Percentiles rank a stretch among this genome's conserved stretches.
phyloP scores from a whole-genome alignment of 2,329 filamentous ascomycete species.

The Cladorrhinum sp. region DNA sequence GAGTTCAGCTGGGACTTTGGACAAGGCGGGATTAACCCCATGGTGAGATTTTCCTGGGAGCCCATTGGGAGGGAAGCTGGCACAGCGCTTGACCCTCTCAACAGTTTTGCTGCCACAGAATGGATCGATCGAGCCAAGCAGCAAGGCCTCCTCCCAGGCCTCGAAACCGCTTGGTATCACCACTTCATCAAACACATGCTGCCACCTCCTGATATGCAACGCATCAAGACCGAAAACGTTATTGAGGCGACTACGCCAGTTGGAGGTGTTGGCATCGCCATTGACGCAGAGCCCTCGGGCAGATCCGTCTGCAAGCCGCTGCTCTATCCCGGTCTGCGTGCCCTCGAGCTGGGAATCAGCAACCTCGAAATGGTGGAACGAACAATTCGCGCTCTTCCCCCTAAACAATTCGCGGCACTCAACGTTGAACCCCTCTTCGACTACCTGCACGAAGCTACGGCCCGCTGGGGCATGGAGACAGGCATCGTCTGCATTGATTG shows the following conservation, averaged over 20 bases:
- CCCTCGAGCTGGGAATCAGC: constrained; percentile 25
- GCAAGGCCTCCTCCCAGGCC: constrained; percentile 24
- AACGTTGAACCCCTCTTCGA: constrained; percentile 25
- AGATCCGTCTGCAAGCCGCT: constrained; percentile 25
- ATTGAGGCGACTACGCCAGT: constrained; percentile 27
- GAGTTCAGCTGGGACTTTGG: constrained; percentile 28
- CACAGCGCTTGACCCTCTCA: constrained; percentile 25
- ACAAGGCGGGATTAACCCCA: constrained; percentile 8
- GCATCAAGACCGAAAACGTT: constrained; percentile 19
- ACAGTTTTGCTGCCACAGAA: constrained; percentile 19
- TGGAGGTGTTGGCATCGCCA: constrained; percentile 25
- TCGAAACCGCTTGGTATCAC: constrained; percentile 26
- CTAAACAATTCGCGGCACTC: constrained; percentile 23
- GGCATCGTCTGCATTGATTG: constrained; percentile 28
- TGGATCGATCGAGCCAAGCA: constrained; percentile 22
- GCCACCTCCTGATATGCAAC: constrained; percentile 10
- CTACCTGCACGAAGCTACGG: constrained; percentile 24
- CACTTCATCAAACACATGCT: constrained; percentile 24
- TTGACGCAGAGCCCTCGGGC: constrained; percentile 27
- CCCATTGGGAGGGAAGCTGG: constrained; percentile 26
- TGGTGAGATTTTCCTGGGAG: constrained; percentile 27
- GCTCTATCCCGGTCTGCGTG: constrained; percentile 27
- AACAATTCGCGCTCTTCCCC: constrained; percentile 23
- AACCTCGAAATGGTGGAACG: constrained; percentile 25
- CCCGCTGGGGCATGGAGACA: constrained; percentile 25